Percentiles rank a stretch among this genome's conserved stretches.
Evolutionary conservation across 75 land plant genomes (phyloP).

Genomic region (Pseudotsuga menziesii): DNA sequence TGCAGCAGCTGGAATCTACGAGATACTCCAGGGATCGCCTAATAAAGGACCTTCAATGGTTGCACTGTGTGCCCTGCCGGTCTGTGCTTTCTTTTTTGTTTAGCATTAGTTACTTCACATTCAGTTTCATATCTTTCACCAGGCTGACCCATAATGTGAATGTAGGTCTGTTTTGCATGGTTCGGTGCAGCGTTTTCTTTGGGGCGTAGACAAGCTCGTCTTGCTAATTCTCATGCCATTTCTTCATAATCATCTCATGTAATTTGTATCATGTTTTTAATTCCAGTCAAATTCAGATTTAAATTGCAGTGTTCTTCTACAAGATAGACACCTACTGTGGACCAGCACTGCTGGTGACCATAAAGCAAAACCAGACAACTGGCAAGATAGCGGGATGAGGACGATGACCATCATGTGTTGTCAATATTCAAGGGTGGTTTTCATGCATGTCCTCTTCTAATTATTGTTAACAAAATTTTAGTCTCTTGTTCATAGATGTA

Average conservation of each 20-base stretch:
- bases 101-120: conserved; percentile 8
- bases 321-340: background rate
- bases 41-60: conserved; percentile 45
- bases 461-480: no score
- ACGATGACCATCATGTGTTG: background rate
- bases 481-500: no score
- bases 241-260: conserved; percentile 9
- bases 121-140: background rate
- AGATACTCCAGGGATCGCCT: conserved; percentile 53
- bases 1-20: conserved; percentile 84
- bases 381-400: background rate
- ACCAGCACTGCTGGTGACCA: background rate
- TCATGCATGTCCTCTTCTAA: no score
- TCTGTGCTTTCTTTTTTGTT: conserved; percentile 16
- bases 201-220: conserved; percentile 59
- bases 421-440: background rate
- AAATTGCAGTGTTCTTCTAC: background rate
- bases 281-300: background rate
- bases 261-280: background rate
- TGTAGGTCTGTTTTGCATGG: conserved; percentile 77
- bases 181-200: conserved; percentile 52
- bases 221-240: conserved; percentile 41
- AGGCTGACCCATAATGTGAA: background rate
- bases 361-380: background rate
- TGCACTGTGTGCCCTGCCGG: conserved; percentile 83